phyloP scores from a whole-genome alignment of 208 protist species.

The Crithidia acanthocephali region DNA sequence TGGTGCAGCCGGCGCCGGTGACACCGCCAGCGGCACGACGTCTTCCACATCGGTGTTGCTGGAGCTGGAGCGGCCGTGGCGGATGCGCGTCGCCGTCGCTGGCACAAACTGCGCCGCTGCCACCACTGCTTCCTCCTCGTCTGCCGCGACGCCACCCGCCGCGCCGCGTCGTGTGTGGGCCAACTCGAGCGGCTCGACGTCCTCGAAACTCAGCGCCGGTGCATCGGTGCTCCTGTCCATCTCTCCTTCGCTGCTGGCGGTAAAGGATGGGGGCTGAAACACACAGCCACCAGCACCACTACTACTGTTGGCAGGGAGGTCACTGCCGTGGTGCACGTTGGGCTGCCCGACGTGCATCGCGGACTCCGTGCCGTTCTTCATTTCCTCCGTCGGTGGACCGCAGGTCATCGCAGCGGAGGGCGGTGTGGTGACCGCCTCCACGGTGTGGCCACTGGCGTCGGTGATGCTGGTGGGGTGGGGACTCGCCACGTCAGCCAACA shows the following conservation, averaged over 20 bases:
- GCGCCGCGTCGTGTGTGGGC: not conserved
- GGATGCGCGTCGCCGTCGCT: constrained; percentile 8
- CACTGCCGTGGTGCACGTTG: too few relatives aligned
- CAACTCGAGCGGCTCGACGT: constrained; percentile 10
- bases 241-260: not conserved
- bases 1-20: not conserved
- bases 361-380: not conserved
- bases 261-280: not conserved
- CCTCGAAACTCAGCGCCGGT: not conserved
- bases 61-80: constrained; percentile 5
- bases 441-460: not conserved
- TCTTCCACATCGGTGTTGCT: constrained; percentile 33
- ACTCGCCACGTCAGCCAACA: not conserved
- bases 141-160: too few relatives aligned
- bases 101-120: not conserved
- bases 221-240: not conserved
- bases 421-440: not conserved
- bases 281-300: not conserved
- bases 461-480: not conserved
- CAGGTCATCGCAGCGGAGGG: not conserved
- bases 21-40: constrained; percentile 18
- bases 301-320: not conserved
- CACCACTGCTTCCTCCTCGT: not conserved
- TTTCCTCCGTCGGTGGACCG: not conserved
- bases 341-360: not conserved